Percentiles rank a stretch among this genome's conserved stretches.
Evolutionary conservation across 345 rosid species (phyloP).

Genomic region (Lepidium sativum): DNA sequence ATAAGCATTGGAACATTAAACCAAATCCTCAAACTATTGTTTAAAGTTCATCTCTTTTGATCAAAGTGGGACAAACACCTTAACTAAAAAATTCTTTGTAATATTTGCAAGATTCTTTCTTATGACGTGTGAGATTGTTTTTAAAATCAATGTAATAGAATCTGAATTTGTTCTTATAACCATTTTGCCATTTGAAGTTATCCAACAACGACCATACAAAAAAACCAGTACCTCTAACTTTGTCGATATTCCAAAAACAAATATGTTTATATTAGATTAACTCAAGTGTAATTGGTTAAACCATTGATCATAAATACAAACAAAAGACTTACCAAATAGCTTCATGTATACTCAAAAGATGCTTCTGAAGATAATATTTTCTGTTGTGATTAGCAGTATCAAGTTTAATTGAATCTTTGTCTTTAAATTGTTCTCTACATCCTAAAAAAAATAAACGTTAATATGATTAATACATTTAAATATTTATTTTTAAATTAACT

Average conservation of each 20-base stretch:
- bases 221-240: not conserved
- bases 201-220: not conserved
- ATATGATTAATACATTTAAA: not conserved
- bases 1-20: too few species aligned
- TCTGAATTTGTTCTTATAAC: too few species aligned
- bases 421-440: not conserved
- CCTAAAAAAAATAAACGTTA: not conserved
- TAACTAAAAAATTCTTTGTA: not conserved
- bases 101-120: not conserved
- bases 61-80: not conserved
- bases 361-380: slow-evolving; percentile 11
- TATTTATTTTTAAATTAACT: too few species aligned
- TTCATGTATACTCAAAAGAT: not conserved
- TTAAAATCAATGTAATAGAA: too few species aligned
- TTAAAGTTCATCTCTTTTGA: not conserved
- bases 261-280: not conserved
- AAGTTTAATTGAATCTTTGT: not conserved
- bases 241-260: not conserved
- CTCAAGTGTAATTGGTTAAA: too few species aligned
- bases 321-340: slow-evolving; percentile 10
- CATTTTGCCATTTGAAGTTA: not conserved
- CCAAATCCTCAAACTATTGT: too few species aligned
- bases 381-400: slow-evolving; percentile 9
- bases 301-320: too few species aligned
- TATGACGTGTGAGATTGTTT: not conserved